A percentile compares a stretch with the other conserved stretches of the same genome.
phyloP scores from a whole-genome alignment of 192 early-diverging fungal genomes.

The Umbelopsis sp. region DNA sequence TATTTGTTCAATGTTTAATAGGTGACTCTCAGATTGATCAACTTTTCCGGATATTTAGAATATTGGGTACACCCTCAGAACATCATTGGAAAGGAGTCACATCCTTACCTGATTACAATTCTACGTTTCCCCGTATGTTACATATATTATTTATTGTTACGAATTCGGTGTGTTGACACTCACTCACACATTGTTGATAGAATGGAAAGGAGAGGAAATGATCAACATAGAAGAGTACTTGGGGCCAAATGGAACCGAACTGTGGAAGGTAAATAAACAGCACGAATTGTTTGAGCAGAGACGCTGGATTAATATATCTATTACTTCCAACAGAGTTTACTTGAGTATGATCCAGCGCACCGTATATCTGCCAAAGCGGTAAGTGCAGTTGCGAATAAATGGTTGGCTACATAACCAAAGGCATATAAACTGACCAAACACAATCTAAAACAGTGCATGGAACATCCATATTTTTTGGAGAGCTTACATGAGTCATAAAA shows the following conservation, averaged over 20 bases:
- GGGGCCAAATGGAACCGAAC: conserved; percentile 13
- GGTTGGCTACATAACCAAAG: not conserved
- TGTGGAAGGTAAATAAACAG: conserved; percentile 35
- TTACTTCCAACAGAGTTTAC: conserved; percentile 22
- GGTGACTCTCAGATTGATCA: conserved; percentile 66
- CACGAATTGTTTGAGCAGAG: too few relatives aligned
- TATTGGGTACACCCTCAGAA: conserved; percentile 76
- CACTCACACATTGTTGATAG: conserved; percentile 23
- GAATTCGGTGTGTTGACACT: too few relatives aligned
- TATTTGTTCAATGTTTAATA: not conserved
- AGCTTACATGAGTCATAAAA: not conserved
- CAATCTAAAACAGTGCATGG: not conserved
- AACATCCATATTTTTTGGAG: conserved; percentile 15
- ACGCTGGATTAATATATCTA: not conserved
- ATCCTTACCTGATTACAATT: conserved; percentile 47
- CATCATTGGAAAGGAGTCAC: conserved; percentile 61
- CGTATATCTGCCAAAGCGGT: conserved; percentile 38
- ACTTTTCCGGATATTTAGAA: conserved; percentile 59
- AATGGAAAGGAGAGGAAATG: conserved; percentile 9
- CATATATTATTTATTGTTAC: not conserved
- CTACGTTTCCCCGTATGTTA: conserved; percentile 47
- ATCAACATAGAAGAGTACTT: not conserved
- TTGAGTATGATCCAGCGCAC: conserved; percentile 31
- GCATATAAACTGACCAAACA: not conserved
- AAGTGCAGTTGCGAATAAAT: not conserved